Percentiles rank a stretch among this genome's conserved stretches.
Evolutionary conservation across 108 stramenopile species (phyloP).

Genomic region (Mediolabrus comicus): DNA sequence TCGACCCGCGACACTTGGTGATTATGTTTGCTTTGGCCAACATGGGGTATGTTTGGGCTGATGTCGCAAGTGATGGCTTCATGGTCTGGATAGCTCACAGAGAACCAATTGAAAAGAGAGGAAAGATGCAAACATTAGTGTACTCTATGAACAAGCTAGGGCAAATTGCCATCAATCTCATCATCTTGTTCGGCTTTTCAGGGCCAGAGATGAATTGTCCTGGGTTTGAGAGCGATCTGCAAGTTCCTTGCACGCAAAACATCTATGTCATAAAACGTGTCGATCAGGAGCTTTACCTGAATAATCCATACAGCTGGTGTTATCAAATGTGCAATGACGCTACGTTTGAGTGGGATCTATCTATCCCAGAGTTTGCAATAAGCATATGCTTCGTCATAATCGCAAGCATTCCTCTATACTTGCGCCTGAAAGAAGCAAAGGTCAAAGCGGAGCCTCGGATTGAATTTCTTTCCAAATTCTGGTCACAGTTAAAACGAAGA

Average conservation of each 20-base stretch:
- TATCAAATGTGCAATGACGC: slow-evolving; percentile 30
- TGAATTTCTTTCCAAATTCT: slow-evolving; percentile 31
- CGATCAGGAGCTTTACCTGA: slow-evolving; percentile 23
- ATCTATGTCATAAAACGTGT: slow-evolving; percentile 19
- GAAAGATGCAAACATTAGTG: slow-evolving; percentile 48
- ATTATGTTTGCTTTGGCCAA: slow-evolving; percentile 39
- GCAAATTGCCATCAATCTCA: slow-evolving; percentile 44
- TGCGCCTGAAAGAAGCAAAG: slow-evolving; percentile 45
- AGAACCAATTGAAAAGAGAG: slow-evolving; percentile 47
- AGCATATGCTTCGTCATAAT: slow-evolving; percentile 43
- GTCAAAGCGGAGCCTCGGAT: slow-evolving; percentile 21
- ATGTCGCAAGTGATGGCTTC: slow-evolving; percentile 48
- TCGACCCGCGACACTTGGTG: slow-evolving; percentile 28
- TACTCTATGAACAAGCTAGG: slow-evolving; percentile 45
- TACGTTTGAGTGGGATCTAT: slow-evolving; percentile 40
- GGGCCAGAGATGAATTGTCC: slow-evolving; percentile 48
- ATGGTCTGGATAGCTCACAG: slow-evolving; percentile 56
- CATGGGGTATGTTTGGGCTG: slow-evolving; percentile 44
- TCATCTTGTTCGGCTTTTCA: slow-evolving; percentile 47
- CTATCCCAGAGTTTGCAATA: slow-evolving; percentile 45
- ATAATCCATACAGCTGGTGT: slow-evolving; percentile 37
- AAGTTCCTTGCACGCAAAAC: slow-evolving; percentile 27
- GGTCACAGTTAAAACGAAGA: slow-evolving; percentile 34
- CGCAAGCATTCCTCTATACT: slow-evolving; percentile 34
- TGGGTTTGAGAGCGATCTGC: slow-evolving; percentile 40